Evolutionary conservation across 2,329 filamentous ascomycete species (phyloP), one percentile per base, ranked within the genome.

Genomic region (Ascocoryne sarcoides): DNA sequence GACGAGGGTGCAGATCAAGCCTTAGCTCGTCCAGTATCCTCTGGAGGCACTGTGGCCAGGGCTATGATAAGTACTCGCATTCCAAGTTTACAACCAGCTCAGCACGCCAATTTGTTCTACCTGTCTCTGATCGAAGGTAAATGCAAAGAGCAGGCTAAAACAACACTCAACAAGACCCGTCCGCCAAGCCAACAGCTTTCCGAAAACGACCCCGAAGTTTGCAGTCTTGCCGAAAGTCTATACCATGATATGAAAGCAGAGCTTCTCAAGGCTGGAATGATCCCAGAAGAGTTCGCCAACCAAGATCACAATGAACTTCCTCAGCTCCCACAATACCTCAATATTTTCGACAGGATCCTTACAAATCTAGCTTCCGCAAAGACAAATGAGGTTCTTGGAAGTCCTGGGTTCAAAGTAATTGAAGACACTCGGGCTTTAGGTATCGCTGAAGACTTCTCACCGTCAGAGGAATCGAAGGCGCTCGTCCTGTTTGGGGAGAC

Each of bases 121-220:
- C 49, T 59, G n/a, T 54, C 56, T 30, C 41, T 59, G 23, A 55
- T 59, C 1, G 57, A 58, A 39, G 52, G 46, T 18, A 38, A 52
- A 37, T 59, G 57, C 28, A 53, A 45, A 20, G 53, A 44, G 17
- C 55, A 56, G 44, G 57, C 55, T 19, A 42, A 43, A 15, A 44
- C 39, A 5, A 36, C 42, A 3, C 19, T 57, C 33, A 59, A 59
- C 41, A 26, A 43, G 28, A 23, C 41, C 26, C 49, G 56, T 34
- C 43, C 32, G 30, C 33, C 38, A 5, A 43, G 47, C 10, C 44
- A 57, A 29, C 40, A 45, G 12, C 29, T 57, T 10, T 10, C 44
- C 8, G 55, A 58, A 18, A 38, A 56, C 23, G 43, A 60, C 34
- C 47, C 52, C 5, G 50, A 54, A 31, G 48, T 59, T 7, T 41